Conservation (phyloP, 2,329 filamentous ascomycete species). For the Sporothrix humicola region DNA sequence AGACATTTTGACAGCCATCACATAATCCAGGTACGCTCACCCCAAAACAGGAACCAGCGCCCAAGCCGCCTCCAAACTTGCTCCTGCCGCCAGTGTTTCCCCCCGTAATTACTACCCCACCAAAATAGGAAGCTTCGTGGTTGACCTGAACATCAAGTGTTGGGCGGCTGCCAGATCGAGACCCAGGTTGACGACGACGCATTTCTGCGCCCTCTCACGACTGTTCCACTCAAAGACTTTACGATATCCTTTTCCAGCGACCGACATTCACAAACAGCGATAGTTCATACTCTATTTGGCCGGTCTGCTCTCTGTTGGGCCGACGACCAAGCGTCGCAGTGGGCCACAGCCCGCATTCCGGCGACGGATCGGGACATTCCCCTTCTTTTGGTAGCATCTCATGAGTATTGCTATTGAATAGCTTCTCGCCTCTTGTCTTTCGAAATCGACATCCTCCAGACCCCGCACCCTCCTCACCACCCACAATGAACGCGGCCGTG, state of each 20-base stretch:
- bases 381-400: slow-evolving; percentile 3
- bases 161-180: slow-evolving; percentile 24
- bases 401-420: background rate
- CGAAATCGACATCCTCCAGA: background rate
- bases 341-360: slow-evolving; percentile 24
- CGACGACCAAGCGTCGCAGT: slow-evolving; percentile 1
- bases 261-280: background rate
- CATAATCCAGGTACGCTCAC: background rate
- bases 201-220: slow-evolving; percentile 11
- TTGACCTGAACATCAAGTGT: slow-evolving; percentile 1
- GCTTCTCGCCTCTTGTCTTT: background rate
- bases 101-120: slow-evolving; percentile 24
- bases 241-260: background rate
- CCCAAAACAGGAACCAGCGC: no score
- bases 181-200: slow-evolving; percentile 2
- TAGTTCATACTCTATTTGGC: background rate
- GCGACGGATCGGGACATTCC: background rate
- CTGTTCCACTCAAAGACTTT: background rate
- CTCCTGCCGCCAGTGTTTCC: background rate
- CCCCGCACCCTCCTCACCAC: background rate
- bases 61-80: background rate
- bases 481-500: slow-evolving; percentile 49
- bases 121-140: slow-evolving; percentile 29
- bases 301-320: slow-evolving; percentile 6
- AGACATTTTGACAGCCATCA: background rate